These are phyloP conservation scores for Malassezia vespertilionis DNA, from an alignment of 1,284 basidiomycete species.

Conservation along the genomic window DNA sequence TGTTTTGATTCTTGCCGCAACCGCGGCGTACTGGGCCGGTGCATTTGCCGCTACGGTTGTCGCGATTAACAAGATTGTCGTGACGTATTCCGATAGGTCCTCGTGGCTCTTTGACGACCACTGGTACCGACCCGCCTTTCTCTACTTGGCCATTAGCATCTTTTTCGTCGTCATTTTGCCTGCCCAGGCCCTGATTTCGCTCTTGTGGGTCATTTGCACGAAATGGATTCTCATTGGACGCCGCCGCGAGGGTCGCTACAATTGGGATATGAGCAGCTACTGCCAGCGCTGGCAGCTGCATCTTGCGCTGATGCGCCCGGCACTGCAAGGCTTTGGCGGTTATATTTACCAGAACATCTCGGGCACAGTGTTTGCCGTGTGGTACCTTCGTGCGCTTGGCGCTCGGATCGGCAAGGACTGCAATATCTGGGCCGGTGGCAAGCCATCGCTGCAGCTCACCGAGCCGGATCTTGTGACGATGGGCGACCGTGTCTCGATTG, in stretches of 20 bases:
- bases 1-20: slow-evolving; percentile 35
- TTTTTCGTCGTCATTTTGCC: slow-evolving; percentile 40
- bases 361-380: slow-evolving; percentile 38
- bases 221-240: slow-evolving; percentile 46
- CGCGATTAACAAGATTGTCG: slow-evolving; percentile 35
- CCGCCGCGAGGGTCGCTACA: slow-evolving; percentile 45
- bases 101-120: slow-evolving; percentile 38
- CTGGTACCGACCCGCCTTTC: slow-evolving; percentile 44
- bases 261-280: slow-evolving; percentile 48
- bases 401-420: slow-evolving; percentile 41
- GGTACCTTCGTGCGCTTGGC: slow-evolving; percentile 42
- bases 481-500: slow-evolving; percentile 42
- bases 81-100: slow-evolving; percentile 22
- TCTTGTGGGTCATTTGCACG: slow-evolving; percentile 39
- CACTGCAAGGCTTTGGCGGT: slow-evolving; percentile 40
- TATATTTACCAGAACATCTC: slow-evolving; percentile 42
- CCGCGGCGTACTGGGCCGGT: slow-evolving; percentile 44
- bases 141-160: slow-evolving; percentile 39
- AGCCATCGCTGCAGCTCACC: slow-evolving; percentile 44
- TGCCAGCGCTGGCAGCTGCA: slow-evolving; percentile 47
- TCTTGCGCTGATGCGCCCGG: slow-evolving; percentile 37
- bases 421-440: slow-evolving; percentile 46
- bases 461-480: slow-evolving; percentile 46
- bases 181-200: slow-evolving; percentile 34
- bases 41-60: slow-evolving; percentile 43